phyloP scores from a whole-genome alignment of 257 asterid genomes.

The Salvia miltiorrhiza region DNA sequence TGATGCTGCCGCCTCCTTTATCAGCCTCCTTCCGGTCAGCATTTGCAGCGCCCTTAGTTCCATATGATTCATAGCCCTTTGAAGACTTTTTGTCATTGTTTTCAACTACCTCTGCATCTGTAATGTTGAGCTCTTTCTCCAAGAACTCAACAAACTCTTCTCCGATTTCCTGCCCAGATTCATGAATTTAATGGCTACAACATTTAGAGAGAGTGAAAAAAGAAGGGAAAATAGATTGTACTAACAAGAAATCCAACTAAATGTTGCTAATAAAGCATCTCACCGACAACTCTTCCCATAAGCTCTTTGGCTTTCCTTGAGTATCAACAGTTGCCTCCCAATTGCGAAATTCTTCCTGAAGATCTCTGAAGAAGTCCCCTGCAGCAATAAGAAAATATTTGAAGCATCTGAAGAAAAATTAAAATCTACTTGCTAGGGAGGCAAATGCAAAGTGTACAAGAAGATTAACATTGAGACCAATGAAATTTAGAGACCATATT shows the following conservation, averaged over 20 bases:
- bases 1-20: conserved; percentile 40
- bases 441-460: conserved; percentile 5
- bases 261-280: conserved; percentile 26
- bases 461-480: conserved; percentile 25
- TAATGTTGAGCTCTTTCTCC: conserved; percentile 78
- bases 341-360: conserved; percentile 84
- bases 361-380: conserved; percentile 92
- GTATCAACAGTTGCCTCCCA: conserved; percentile 75
- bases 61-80: conserved; percentile 25
- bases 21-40: conserved; percentile 24
- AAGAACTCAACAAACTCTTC: conserved; percentile 94
- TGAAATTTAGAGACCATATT: conserved; percentile 22
- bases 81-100: conserved; percentile 23
- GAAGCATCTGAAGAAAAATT: conserved; percentile 19
- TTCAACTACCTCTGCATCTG: conserved; percentile 43
- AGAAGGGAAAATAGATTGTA: neutral
- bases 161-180: conserved; percentile 67
- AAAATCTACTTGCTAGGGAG: conserved; percentile 2
- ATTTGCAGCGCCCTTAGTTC: conserved; percentile 29
- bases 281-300: conserved; percentile 93
- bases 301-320: conserved; percentile 81
- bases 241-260: neutral
- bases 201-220: neutral
- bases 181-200: neutral
- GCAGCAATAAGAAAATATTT: conserved; percentile 25